Evolutionary conservation across 129 eudicot genomes (phyloP).

Genomic region (Heracleum sosnowskyi): DNA sequence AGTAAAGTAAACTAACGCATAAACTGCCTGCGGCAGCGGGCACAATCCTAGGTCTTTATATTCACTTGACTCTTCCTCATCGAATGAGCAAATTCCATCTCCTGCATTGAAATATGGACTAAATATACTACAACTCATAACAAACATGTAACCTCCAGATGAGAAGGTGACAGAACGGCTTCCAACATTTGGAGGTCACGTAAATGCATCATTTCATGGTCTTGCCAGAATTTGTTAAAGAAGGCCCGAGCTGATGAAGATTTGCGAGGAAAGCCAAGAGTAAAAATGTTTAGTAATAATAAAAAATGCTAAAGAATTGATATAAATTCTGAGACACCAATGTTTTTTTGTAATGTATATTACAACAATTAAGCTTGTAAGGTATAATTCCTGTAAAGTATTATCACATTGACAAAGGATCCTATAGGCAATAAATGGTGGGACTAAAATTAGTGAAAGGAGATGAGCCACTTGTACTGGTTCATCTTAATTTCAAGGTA

Average conservation of each 20-base stretch:
- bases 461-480: not conserved
- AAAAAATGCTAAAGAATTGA: not conserved
- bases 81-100: constrained; percentile 99
- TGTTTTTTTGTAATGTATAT: not conserved
- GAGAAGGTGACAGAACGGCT: constrained; percentile 99
- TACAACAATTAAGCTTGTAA: not conserved
- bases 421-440: not conserved
- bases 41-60: too few relatives aligned
- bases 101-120: constrained; percentile 33
- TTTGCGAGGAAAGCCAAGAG: constrained; percentile 6
- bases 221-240: constrained; percentile 85
- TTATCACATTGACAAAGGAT: not conserved
- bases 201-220: constrained; percentile 82
- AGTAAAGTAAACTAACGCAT: too few relatives aligned
- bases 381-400: not conserved
- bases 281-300: too few relatives aligned
- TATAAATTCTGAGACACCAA: not conserved
- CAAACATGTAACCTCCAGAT: constrained; percentile 63
- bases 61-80: constrained; percentile 89
- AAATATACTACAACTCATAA: constrained; percentile 7
- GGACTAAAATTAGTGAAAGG: not conserved
- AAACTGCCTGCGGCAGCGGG: too few relatives aligned
- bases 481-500: not conserved
- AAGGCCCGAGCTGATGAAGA: constrained; percentile 66
- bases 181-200: constrained; percentile 90